phyloP scores from a whole-genome alignment of 2,329 filamentous ascomycete genomes.

The Aspergillus hortae region DNA sequence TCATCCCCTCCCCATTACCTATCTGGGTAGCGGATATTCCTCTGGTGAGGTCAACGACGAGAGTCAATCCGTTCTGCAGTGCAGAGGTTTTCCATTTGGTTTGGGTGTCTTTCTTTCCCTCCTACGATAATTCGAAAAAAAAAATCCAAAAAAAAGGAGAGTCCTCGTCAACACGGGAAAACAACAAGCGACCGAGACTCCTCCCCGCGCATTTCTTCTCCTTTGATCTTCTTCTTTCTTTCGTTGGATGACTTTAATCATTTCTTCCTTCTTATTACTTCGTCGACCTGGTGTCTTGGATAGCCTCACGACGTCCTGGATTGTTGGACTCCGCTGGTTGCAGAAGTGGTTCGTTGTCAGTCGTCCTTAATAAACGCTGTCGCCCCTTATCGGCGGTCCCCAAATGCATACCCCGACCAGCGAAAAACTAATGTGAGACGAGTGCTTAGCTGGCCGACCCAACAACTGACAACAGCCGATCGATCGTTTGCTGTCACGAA shows the following conservation, averaged over 20 bases:
- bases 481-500: conserved; percentile 10
- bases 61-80: conserved; percentile 23
- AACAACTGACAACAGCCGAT: conserved; percentile 9
- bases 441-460: conserved; percentile 17
- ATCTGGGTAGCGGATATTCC: conserved; percentile 19
- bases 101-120: neutral
- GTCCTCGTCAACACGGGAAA: conserved; percentile 14
- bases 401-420: conserved; percentile 8
- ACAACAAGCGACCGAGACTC: conserved; percentile 2
- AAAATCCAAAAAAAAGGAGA: conserved; percentile 14
- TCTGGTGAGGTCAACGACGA: conserved; percentile 20
- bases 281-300: conserved; percentile 19
- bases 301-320: conserved; percentile 6
- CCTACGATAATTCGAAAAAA: conserved; percentile 5
- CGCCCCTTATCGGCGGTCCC: conserved; percentile 15
- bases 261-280: conserved; percentile 4
- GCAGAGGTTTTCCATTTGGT: conserved; percentile 19
- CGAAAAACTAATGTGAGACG: conserved; percentile 13
- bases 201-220: conserved; percentile 4
- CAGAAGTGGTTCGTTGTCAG: conserved; percentile 8
- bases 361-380: conserved; percentile 4
- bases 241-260: conserved; percentile 12
- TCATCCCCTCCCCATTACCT: conserved; percentile 19
- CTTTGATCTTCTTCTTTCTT: conserved; percentile 8
- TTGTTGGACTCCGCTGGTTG: conserved; percentile 13